These are phyloP conservation scores for Pharus latifolius DNA, from an alignment of 176 grass and related monocot genomes.

Conservation along the genomic window DNA sequence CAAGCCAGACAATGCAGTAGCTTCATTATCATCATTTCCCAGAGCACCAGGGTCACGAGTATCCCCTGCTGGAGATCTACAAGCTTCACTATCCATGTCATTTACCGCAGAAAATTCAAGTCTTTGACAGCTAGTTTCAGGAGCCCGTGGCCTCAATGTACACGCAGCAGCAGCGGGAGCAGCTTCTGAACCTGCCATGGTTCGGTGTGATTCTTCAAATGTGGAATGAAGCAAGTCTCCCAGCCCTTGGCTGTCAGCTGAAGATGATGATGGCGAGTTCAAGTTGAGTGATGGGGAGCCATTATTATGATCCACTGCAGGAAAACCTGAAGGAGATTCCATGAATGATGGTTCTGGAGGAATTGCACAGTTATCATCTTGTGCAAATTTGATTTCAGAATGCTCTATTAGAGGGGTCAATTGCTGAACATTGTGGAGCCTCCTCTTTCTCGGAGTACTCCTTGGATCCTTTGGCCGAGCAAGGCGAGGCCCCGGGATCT, in stretches of 20 bases:
- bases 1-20: constrained; percentile 4
- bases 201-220: constrained; percentile 24
- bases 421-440: constrained; percentile 25
- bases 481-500: constrained; percentile 45
- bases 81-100: neutral
- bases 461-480: constrained; percentile 69
- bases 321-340: neutral
- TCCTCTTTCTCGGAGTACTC: constrained; percentile 58
- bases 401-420: constrained; percentile 1
- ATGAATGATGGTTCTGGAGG: constrained; percentile 2
- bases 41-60: neutral
- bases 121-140: constrained; percentile 18
- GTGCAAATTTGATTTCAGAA: constrained; percentile 11
- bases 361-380: neutral
- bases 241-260: constrained; percentile 10
- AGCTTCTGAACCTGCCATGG: constrained; percentile 8
- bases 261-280: constrained; percentile 44
- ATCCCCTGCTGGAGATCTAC: neutral
- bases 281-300: constrained; percentile 20
- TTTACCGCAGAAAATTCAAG: neutral
- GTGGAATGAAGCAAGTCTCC: neutral
- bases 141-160: neutral
- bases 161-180: neutral
- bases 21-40: neutral
- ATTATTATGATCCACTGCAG: neutral